Evolutionary conservation across 2,329 filamentous ascomycete species (phyloP), one percentile per base, ranked within the genome.

Genomic region (Xylaria sp.): DNA sequence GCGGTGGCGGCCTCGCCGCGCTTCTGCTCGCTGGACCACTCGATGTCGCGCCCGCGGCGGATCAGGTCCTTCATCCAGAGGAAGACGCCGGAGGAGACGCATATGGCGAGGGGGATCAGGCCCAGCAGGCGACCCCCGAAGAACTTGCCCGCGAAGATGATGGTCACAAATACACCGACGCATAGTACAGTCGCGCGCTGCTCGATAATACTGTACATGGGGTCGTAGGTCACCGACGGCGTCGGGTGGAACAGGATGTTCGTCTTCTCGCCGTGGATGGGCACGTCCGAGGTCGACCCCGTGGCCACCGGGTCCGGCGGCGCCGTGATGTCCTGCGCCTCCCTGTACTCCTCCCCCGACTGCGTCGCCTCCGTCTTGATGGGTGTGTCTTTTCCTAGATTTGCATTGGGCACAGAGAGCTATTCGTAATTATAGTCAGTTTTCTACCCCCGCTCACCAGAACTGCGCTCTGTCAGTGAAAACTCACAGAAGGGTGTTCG

Each of bases 161-260:
- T 91, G 7, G 81, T 83, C 22, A 89, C 67, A 56, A 92, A 85
- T 48, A 96, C 87, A 7, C 79, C 87, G 9, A 80, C 75, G 61
- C 89, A 90, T 4, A 97, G 74, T 0, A 84, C 76, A 42, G 84
- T 85, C n/a, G 88, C 90, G 8, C 87, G 84, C 61, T 84, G 83
- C 73, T 97, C 91, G 53, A 97, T 72, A 11, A 83, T 73, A 18
- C 79, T 83, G 69, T 90, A 97, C 82, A 92, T 96, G 4, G 92
- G 91, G 71, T 96, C 91, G 68, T 91, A 96, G 75, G 88, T 91
- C 62, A 96, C 83, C 0, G 89, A 89, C 0, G 93, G 93, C 0
- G 93, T 97, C 16, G 94, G 93, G 72, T 97, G 93, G 73, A 97
- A 97, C 24, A 97, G 81, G 17, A 97, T 87, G 59, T 96, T 97